These are phyloP conservation scores for Dittrichia graveolens DNA, from an alignment of 129 eudicot species.

Conservation along the genomic window DNA sequence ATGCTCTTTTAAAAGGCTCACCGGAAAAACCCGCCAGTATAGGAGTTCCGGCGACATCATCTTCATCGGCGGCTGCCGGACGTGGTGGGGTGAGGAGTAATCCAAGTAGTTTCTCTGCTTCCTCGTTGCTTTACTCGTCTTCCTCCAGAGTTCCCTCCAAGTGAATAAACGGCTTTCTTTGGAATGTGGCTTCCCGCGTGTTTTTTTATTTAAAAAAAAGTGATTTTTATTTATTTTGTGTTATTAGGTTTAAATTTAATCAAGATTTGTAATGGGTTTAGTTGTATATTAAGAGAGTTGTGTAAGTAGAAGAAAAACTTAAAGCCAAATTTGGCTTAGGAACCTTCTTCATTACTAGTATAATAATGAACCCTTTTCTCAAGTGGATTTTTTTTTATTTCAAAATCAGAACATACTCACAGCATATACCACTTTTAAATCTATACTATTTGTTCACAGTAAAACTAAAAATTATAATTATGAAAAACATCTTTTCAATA, in stretches of 20 bases:
- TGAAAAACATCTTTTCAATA: too few species aligned
- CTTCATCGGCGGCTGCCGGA: conserved; percentile 32
- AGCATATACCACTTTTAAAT: too few species aligned
- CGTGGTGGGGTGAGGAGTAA: conserved; percentile 42
- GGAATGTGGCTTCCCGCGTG: conserved; percentile 13
- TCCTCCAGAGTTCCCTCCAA: conserved; percentile 49
- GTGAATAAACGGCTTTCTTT: conserved; percentile 33
- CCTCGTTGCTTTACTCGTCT: conserved; percentile 76
- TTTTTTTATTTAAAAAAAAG: not conserved
- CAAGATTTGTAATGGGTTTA: conserved; percentile 23
- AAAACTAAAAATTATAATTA: too few species aligned
- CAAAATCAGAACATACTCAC: too few species aligned
- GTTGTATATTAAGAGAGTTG: conserved; percentile 41
- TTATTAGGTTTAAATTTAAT: conserved; percentile 10
- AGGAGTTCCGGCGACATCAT: conserved; percentile 48
- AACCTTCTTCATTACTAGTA: conserved; percentile 5
- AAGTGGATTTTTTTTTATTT: not conserved
- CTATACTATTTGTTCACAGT: not conserved
- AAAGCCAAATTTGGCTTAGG: conserved; percentile 40
- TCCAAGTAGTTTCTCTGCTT: conserved; percentile 66
- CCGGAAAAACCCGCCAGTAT: conserved; percentile 32
- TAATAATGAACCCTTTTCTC: conserved; percentile 19
- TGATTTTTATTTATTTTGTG: conserved; percentile 21
- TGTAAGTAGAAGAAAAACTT: conserved; percentile 31
- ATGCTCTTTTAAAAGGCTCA: conserved; percentile 62